A percentile compares a stretch with the other conserved stretches of the same genome.
Evolutionary conservation across 306 rosid genomes (phyloP).

Genomic region (Quercus aquifolioides): DNA sequence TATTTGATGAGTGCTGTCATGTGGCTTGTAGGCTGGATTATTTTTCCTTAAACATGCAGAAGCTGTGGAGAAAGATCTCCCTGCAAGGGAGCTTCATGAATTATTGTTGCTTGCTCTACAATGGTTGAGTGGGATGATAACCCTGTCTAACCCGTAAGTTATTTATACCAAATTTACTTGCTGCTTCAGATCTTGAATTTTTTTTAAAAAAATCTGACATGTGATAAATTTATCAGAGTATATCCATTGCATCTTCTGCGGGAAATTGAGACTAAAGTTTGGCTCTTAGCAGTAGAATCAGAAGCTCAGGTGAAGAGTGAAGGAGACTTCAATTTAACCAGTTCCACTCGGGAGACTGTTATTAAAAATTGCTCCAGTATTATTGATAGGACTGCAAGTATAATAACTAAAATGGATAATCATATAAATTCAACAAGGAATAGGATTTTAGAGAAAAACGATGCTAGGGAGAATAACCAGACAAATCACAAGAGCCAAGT

Average conservation of each 20-base stretch:
- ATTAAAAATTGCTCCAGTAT: slow-evolving; percentile 69
- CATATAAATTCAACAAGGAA: slow-evolving; percentile 61
- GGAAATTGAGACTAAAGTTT: slow-evolving; percentile 92
- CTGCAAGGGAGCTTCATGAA: slow-evolving; percentile 95
- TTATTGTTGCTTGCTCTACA: slow-evolving; percentile 83
- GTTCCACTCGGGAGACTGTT: slow-evolving; percentile 50
- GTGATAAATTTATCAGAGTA: slow-evolving; percentile 53
- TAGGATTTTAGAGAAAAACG: slow-evolving; percentile 65
- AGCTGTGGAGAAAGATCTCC: slow-evolving; percentile 95
- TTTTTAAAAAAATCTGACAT: slow-evolving; percentile 19
- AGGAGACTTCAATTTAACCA: slow-evolving; percentile 63
- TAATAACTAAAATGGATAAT: slow-evolving; percentile 87
- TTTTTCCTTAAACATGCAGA: slow-evolving; percentile 97
- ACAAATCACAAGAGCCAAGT: slow-evolving; percentile 56
- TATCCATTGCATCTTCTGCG: slow-evolving; percentile 89
- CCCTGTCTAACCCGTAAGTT: slow-evolving; percentile 74
- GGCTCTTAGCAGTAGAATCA: slow-evolving; percentile 95
- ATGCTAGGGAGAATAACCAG: slow-evolving; percentile 58
- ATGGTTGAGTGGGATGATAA: slow-evolving; percentile 97
- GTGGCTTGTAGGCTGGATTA: slow-evolving; percentile 78
- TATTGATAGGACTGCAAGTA: slow-evolving; percentile 82
- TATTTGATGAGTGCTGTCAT: slow-evolving; percentile 21
- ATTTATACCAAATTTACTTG: slow-evolving; percentile 17
- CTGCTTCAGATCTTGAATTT: slow-evolving; percentile 17
- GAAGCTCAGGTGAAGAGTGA: slow-evolving; percentile 86